Conservation (phyloP, 2,329 filamentous ascomycete genomes). For the Achaetomium macrosporum region DNA sequence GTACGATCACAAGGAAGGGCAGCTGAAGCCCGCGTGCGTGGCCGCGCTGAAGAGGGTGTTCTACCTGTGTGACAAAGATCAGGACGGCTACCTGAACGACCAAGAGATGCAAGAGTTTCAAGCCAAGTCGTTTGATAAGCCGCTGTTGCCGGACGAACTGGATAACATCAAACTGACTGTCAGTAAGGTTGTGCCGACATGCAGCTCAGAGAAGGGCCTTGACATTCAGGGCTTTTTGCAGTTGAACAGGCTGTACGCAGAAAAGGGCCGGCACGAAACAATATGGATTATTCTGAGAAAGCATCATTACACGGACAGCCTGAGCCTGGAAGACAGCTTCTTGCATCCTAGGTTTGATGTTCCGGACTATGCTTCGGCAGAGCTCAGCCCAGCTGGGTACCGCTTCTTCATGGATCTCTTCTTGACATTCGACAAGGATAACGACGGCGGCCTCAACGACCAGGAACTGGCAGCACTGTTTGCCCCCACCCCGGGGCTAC, state of each 20-base stretch:
- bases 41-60: constrained; percentile 86
- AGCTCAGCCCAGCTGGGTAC: constrained; percentile 90
- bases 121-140: constrained; percentile 84
- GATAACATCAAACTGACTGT: constrained; percentile 89
- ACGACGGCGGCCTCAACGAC: constrained; percentile 88
- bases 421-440: constrained; percentile 92
- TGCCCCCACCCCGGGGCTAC: constrained; percentile 85
- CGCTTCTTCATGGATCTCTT: constrained; percentile 97
- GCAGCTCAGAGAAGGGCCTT: constrained; percentile 64
- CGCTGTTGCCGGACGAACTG: constrained; percentile 72
- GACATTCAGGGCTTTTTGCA: constrained; percentile 78
- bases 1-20: constrained; percentile 90
- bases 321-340: constrained; percentile 86
- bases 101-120: constrained; percentile 89
- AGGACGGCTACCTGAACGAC: constrained; percentile 88
- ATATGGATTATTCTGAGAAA: constrained; percentile 96
- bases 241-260: constrained; percentile 91
- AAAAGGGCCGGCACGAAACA: constrained; percentile 95
- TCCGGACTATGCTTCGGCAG: constrained; percentile 83
- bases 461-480: constrained; percentile 81
- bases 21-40: constrained; percentile 81
- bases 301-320: constrained; percentile 92
- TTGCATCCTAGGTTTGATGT: constrained; percentile 92
- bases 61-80: constrained; percentile 92
- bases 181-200: constrained; percentile 58